Percentiles rank a stretch among this genome's conserved stretches.
Conservation (phyloP, 208 protist species). For the Angomonas ambiguus region DNA sequence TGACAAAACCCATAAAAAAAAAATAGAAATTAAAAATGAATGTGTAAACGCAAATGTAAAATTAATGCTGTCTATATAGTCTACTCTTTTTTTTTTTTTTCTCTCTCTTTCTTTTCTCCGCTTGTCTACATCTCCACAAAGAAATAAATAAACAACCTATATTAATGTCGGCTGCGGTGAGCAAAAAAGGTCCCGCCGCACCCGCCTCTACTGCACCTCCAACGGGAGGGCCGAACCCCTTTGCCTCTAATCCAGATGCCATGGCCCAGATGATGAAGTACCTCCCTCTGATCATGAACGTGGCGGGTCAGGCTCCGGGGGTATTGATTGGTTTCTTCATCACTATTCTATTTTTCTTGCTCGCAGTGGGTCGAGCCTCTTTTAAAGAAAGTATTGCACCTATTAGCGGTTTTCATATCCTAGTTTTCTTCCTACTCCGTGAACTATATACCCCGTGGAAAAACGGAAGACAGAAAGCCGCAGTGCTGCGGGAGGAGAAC, state of each 20-base stretch:
- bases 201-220: too few relatives aligned
- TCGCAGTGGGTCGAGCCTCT: background rate
- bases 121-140: background rate
- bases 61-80: background rate
- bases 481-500: background rate
- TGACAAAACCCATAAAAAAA: slow-evolving; percentile 7
- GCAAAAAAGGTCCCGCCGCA: too few relatives aligned
- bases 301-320: background rate
- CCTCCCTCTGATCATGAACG: background rate
- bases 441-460: background rate
- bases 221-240: too few relatives aligned
- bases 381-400: background rate
- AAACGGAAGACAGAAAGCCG: background rate
- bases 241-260: background rate
- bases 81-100: background rate
- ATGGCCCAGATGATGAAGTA: slow-evolving; percentile 3
- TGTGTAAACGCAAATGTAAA: background rate
- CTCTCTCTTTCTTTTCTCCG: background rate
- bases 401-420: background rate
- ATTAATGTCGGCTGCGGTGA: too few relatives aligned
- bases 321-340: background rate
- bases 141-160: too few relatives aligned
- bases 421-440: slow-evolving; percentile 4
- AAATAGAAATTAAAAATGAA: slow-evolving; percentile 7
- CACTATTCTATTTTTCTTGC: background rate